phyloP scores from a whole-genome alignment of 768 basidiomycete genomes.

The Lactarius trivialis region DNA sequence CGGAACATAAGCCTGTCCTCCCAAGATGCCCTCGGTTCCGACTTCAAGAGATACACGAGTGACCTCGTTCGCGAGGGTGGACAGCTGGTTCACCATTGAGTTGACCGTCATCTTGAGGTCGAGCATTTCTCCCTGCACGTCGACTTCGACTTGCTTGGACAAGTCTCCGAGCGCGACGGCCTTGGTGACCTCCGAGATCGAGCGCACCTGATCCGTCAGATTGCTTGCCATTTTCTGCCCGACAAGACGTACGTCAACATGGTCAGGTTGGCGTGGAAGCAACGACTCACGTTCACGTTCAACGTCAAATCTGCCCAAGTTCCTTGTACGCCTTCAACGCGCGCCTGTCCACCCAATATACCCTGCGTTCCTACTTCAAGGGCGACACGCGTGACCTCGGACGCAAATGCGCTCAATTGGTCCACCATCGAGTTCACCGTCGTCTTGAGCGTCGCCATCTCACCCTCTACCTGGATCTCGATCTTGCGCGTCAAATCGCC shows the following conservation, averaged over 20 bases:
- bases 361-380: conserved; percentile 84
- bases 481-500: conserved; percentile 89
- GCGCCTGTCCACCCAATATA: conserved; percentile 82
- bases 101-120: conserved; percentile 78
- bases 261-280: background rate
- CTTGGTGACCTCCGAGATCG: conserved; percentile 81
- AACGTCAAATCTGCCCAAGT: conserved; percentile 86
- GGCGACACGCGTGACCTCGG: conserved; percentile 74
- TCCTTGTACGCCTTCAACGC: conserved; percentile 81
- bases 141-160: conserved; percentile 78
- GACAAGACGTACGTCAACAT: background rate
- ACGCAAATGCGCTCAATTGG: conserved; percentile 74
- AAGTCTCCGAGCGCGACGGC: conserved; percentile 80
- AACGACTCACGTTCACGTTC: conserved; percentile 66
- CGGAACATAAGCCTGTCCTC: conserved; percentile 88
- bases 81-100: conserved; percentile 68
- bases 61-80: conserved; percentile 74
- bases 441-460: conserved; percentile 74
- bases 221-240: conserved; percentile 80
- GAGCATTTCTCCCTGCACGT: conserved; percentile 92
- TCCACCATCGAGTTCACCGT: conserved; percentile 91
- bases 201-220: conserved; percentile 80
- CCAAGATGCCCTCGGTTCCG: conserved; percentile 87
- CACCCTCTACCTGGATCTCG: conserved; percentile 77
- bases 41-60: conserved; percentile 89